phyloP scores from a whole-genome alignment of 306 rosid genomes.

The Cicer yamashitae region DNA sequence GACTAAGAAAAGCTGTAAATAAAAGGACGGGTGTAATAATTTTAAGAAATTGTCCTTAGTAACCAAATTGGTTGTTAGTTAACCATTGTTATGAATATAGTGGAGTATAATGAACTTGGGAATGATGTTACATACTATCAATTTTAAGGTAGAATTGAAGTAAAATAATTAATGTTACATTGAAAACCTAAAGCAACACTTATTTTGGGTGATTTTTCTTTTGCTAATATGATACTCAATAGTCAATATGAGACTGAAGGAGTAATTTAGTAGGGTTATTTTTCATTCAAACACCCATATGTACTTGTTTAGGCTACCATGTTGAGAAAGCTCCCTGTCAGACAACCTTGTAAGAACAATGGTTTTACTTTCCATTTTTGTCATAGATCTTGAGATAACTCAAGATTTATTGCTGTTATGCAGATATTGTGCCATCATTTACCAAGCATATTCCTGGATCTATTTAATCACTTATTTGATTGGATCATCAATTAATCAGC shows the following conservation, averaged over 20 bases:
- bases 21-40: background rate
- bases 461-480: conserved; percentile 1
- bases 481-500: background rate
- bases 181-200: background rate
- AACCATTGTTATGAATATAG: background rate
- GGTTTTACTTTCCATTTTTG: background rate
- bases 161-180: background rate
- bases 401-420: background rate
- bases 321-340: background rate
- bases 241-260: background rate
- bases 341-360: background rate
- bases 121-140: background rate
- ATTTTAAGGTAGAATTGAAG: background rate
- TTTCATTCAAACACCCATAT: background rate
- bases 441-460: conserved; percentile 2
- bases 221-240: background rate
- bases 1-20: background rate
- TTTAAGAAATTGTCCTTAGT: background rate
- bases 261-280: background rate
- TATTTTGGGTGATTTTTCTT: background rate
- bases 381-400: background rate
- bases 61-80: background rate
- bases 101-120: background rate
- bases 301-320: background rate
- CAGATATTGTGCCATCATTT: background rate